phyloP scores from a whole-genome alignment of 495 filamentous ascomycete species.

The Neurospora sublineolata region DNA sequence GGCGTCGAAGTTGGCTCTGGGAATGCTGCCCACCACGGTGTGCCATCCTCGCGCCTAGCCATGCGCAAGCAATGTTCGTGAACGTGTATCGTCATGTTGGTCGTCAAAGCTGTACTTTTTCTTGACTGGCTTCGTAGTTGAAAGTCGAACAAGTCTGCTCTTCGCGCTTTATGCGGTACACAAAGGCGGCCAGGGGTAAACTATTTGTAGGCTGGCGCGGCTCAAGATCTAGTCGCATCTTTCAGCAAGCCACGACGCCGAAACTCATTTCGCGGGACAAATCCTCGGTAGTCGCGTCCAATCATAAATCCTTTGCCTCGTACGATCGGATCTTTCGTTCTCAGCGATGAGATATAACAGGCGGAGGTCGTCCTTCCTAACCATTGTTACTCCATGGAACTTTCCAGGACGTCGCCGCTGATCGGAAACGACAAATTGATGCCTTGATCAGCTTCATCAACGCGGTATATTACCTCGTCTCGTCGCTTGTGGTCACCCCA shows the following conservation, averaged over 20 bases:
- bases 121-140: not conserved
- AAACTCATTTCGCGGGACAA: not conserved
- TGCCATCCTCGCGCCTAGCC: slow-evolving; percentile 16
- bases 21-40: slow-evolving; percentile 35
- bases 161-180: not conserved
- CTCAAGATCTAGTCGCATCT: not conserved
- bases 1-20: slow-evolving; percentile 13
- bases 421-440: not conserved
- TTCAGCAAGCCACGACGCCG: not conserved
- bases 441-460: not conserved
- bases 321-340: not conserved
- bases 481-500: not conserved
- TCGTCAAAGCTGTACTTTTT: not conserved
- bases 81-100: slow-evolving; percentile 9
- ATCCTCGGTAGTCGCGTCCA: not conserved
- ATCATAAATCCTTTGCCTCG: not conserved
- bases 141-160: not conserved
- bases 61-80: slow-evolving; percentile 21
- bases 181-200: not conserved
- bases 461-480: not conserved
- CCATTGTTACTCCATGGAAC: not conserved
- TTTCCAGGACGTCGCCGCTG: not conserved
- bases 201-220: not conserved
- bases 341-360: not conserved
- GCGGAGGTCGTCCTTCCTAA: not conserved